Evolutionary conservation across 352 stramenopile species (phyloP), one percentile per base, ranked within the genome.

Genomic region (Globisporangium sylvaticum): DNA sequence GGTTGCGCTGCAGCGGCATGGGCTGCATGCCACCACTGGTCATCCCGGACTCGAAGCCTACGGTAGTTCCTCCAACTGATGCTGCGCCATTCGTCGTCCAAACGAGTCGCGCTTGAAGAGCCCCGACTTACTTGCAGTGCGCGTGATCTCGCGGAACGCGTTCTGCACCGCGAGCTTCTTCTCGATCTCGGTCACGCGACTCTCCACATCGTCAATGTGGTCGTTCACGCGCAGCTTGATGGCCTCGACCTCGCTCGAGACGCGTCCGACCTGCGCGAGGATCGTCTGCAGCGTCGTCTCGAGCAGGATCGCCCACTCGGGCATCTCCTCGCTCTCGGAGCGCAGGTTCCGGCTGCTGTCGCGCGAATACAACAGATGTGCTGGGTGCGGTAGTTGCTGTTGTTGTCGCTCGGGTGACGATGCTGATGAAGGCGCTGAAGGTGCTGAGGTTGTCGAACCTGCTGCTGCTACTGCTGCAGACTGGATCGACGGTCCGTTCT

Each of bases 241-340:
- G 27, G 63, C 52, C 34, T 91, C 78, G 25, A 91, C 76, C 32
- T 91, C 83, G 39, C 67, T 71, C 1, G 79, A 87, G 1, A 91
- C 83, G 2, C 67, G 73, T 14, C 68, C 62, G 10, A 91, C 81
- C 31, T 91, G 81, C 24, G 66, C 58, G 18, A 91, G 62, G 48
- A 91, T 81, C 29, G 54, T 74, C 50, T 89, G 78, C 57, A 91
- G 76, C 25, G 78, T 84, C 24, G 67, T 62, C 42, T 90, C 76
- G 48, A 91, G 73, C 20, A 75, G 39, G 25, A 84, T 56, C 7
- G 80, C 81, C 81, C 81, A 91, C 31, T 83, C 73, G 14, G 78
- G 81, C 4, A 71, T 61, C 8, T 75, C 70, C 37, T 69, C 44
- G 39, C 29, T 32, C 55, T 64, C 64, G 22, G 64, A 68, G 12